A percentile compares a stretch with the other conserved stretches of the same genome.
Evolutionary conservation across 371 early-diverging fungal genomes (phyloP).

Genomic region (Syncephalastrum monosporum): DNA sequence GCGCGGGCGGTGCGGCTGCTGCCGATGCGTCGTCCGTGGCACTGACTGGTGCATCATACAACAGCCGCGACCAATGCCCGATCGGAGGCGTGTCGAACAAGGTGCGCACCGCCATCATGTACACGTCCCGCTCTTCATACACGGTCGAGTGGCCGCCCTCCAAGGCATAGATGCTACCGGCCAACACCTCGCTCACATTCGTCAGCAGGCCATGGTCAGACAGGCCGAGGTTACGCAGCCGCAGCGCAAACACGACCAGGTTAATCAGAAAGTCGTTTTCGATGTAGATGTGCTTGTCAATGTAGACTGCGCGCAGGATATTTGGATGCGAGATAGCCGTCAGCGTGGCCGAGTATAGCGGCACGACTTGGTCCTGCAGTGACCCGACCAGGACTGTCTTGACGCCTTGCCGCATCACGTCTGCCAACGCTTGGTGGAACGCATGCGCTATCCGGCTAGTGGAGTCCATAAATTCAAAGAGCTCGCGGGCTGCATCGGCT

Average conservation of each 20-base stretch:
- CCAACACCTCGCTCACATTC: constrained; percentile 81
- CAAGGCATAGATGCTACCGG: constrained; percentile 80
- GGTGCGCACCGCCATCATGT: constrained; percentile 52
- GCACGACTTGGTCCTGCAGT: constrained; percentile 94
- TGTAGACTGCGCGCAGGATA: constrained; percentile 84
- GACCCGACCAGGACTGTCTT: constrained; percentile 69
- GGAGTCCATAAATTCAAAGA: constrained; percentile 89
- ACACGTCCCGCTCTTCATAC: constrained; percentile 88
- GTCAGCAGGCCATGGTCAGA: constrained; percentile 83
- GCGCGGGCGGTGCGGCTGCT: neutral
- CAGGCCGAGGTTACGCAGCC: constrained; percentile 81
- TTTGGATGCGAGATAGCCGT: constrained; percentile 83
- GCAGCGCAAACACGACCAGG: constrained; percentile 78
- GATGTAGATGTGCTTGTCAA: constrained; percentile 73
- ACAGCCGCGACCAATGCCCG: constrained; percentile 6
- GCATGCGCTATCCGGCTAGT: constrained; percentile 57
- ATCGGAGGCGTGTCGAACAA: constrained; percentile 35
- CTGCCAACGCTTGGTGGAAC: constrained; percentile 69
- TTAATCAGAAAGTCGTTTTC: constrained; percentile 82
- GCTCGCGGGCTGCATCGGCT: constrained; percentile 86
- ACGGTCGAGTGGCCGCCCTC: constrained; percentile 90
- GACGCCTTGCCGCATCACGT: constrained; percentile 65
- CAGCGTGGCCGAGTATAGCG: constrained; percentile 88
- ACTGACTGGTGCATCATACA: neutral
- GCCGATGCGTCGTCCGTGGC: neutral